Conservation (phyloP, 106 monocot genomes). For the Dioscorea alata region DNA sequence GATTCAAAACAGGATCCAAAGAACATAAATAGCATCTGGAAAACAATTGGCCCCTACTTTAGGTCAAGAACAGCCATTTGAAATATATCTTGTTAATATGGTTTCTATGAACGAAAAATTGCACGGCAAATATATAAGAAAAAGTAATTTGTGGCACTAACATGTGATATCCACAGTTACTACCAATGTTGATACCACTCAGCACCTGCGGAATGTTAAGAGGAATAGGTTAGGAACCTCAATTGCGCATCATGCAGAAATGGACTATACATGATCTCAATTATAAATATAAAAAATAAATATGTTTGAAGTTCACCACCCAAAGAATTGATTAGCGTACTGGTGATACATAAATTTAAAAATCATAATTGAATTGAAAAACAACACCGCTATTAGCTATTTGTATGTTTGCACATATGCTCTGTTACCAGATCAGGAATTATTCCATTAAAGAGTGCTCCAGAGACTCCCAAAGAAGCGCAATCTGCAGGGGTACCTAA, state of each 20-base stretch:
- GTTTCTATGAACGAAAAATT: too few relatives aligned
- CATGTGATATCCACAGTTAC: conserved; percentile 92
- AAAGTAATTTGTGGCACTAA: conserved; percentile 29
- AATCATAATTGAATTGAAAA: not conserved
- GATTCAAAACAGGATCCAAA: too few relatives aligned
- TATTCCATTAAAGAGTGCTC: conserved; percentile 68
- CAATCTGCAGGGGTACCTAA: conserved; percentile 93
- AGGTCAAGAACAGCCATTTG: too few relatives aligned
- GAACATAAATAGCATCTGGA: too few relatives aligned
- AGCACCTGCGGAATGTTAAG: conserved; percentile 61
- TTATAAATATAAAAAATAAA: not conserved
- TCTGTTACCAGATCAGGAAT: conserved; percentile 75
- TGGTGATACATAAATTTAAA: not conserved
- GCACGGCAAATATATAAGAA: not conserved
- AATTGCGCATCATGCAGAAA: not conserved
- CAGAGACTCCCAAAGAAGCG: conserved; percentile 84
- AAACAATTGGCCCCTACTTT: too few relatives aligned
- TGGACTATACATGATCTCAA: not conserved
- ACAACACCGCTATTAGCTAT: too few relatives aligned
- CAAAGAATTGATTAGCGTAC: not conserved
- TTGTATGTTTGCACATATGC: not conserved
- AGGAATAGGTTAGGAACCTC: conserved; percentile 10
- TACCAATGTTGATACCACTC: conserved; percentile 87
- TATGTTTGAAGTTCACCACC: not conserved
- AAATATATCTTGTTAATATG: too few relatives aligned